Base-by-base conservation (phyloP, 2,329 filamentous ascomycete genomes). In the Delphinella strobiligena region DNA sequence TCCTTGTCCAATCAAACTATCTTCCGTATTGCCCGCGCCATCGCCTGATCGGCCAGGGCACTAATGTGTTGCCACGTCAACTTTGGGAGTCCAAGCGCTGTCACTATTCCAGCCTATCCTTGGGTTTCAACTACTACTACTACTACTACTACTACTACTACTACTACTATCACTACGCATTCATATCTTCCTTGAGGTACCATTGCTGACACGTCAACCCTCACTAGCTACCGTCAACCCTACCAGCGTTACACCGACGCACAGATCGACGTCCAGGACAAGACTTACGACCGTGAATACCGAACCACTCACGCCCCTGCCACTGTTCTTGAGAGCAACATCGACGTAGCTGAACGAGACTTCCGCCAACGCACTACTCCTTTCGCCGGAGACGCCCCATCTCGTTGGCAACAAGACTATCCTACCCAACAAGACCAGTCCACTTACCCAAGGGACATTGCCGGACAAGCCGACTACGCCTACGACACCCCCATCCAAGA, bases 201-300 rank as follows among this genome's bases (percentile, higher is more conserved):
- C 36, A 32, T 43, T 39, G 22, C 36, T 40, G 33, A 47, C 38
- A 22, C 14, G 14, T 22, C 42, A 22, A 17, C 22, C 11, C 16
- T 14, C 29, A 29, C 51, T 48, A 77, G 73, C 58, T 75, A 75
- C 61, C 68, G 66, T 55, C 66, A 69, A 59, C 64, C 70, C 49
- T 64, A 67, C 61, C 62, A 63, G 54, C 66, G 66, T 46, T 78
- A 75, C 67, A 66, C 71, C 55, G 74, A 80, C 61, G 71, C 74
- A 61, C 74, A 76, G 60, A 64, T 83, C 61, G 75, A 84, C 64
- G 67, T 78, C 57, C 71, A 82, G 61, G 69, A 68, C 54, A 58
- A 54, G 43, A 48, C 53, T 43, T 60, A 59, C 58, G 65, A 68
- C 41, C 61, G 59, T 48, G 61, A 67, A 48, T 66, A 63, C 58